phyloP scores from a whole-genome alignment of 352 stramenopile genomes.

The Pythium biforme region DNA sequence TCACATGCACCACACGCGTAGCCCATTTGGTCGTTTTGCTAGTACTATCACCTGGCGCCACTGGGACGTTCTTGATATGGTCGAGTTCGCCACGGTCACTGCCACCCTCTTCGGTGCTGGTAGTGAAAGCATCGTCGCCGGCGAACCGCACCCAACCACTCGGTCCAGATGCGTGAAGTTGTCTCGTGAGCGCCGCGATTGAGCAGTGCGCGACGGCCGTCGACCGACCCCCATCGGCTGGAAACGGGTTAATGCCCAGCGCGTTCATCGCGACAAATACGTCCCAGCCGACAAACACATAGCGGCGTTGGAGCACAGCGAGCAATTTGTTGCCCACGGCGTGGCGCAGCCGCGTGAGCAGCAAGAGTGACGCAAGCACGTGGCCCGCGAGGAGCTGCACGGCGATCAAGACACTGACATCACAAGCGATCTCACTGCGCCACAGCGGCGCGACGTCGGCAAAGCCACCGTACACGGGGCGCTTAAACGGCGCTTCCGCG shows the following conservation, averaged over 20 bases:
- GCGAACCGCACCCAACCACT: neutral
- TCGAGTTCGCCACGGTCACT: too few species aligned
- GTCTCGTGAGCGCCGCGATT: neutral
- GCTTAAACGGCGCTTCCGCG: slow-evolving; percentile 6
- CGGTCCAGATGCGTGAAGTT: neutral
- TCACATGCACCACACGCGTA: too few species aligned
- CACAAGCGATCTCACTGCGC: slow-evolving; percentile 32
- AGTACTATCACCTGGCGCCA: too few species aligned
- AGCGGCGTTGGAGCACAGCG: slow-evolving; percentile 27
- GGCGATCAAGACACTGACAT: slow-evolving; percentile 17
- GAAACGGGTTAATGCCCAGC: slow-evolving; percentile 38
- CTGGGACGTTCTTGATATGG: too few species aligned
- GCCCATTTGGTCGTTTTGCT: too few species aligned
- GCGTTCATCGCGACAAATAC: slow-evolving; percentile 31
- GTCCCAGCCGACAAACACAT: slow-evolving; percentile 43
- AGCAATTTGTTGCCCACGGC: slow-evolving; percentile 22
- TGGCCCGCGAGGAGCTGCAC: slow-evolving; percentile 6
- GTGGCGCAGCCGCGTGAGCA: slow-evolving; percentile 20
- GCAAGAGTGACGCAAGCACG: slow-evolving; percentile 12
- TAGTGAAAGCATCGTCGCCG: neutral
- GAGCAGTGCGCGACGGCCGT: neutral
- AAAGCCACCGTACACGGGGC: slow-evolving; percentile 25
- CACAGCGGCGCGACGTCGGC: slow-evolving; percentile 28
- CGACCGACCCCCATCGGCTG: too few species aligned
- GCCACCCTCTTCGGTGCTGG: too few species aligned